Evolutionary conservation across 208 protist genomes (phyloP).

Genomic region (Phytomonas francai): DNA sequence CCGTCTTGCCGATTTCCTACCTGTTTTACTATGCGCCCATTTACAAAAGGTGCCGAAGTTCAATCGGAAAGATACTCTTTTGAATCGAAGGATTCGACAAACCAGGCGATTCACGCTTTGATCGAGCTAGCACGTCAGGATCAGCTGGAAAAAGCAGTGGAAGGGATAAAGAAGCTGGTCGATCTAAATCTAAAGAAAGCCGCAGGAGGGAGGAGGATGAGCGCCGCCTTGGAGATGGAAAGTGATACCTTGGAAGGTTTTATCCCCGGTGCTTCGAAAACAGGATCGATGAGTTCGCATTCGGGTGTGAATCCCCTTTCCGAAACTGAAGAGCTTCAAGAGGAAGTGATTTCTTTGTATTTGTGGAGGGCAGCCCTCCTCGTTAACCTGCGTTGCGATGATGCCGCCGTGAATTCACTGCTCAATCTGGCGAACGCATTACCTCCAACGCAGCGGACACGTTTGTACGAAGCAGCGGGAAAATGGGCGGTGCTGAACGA

Average conservation of each 20-base stretch:
- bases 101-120: slow-evolving; percentile 31
- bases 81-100: slow-evolving; percentile 54
- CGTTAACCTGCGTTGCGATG: slow-evolving; percentile 65
- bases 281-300: slow-evolving; percentile 22
- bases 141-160: slow-evolving; percentile 35
- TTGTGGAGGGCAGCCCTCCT: slow-evolving; percentile 74
- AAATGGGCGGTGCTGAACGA: slow-evolving; percentile 75
- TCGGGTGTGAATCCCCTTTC: slow-evolving; percentile 46
- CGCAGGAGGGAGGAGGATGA: slow-evolving; percentile 25
- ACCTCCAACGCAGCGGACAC: slow-evolving; percentile 28
- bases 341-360: slow-evolving; percentile 55
- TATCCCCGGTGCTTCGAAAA: slow-evolving; percentile 23
- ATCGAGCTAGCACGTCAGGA: slow-evolving; percentile 41
- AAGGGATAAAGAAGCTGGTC: slow-evolving; percentile 43
- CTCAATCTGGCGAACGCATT: slow-evolving; percentile 54
- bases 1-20: slow-evolving; percentile 57
- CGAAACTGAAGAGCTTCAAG: slow-evolving; percentile 32
- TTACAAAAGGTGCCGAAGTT: slow-evolving; percentile 69
- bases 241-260: slow-evolving; percentile 19
- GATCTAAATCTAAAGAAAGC: slow-evolving; percentile 24
- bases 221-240: slow-evolving; percentile 19
- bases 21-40: slow-evolving; percentile 66
- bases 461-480: slow-evolving; percentile 43
- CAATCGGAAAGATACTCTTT: slow-evolving; percentile 46
- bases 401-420: slow-evolving; percentile 49